A percentile compares a stretch with the other conserved stretches of the same genome.
Conservation (phyloP, 73 alveolate genomes). For the Paramecium biaurelia region DNA sequence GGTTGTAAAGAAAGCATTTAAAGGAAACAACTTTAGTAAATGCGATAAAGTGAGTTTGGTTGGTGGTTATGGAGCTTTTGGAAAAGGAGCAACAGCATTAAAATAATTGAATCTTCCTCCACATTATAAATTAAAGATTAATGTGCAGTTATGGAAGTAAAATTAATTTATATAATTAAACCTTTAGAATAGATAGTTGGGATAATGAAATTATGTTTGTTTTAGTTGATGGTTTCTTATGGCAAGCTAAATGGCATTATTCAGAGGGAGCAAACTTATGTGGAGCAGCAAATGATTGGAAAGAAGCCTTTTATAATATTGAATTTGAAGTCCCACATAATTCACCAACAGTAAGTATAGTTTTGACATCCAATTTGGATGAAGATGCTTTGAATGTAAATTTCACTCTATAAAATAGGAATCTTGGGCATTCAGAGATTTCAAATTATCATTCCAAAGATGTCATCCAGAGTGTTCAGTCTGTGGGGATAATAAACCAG, state of each 20-base stretch:
- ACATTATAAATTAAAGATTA: conserved; percentile 34
- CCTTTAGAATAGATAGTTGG: conserved; percentile 40
- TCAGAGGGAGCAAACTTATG: conserved; percentile 32
- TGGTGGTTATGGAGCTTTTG: conserved; percentile 49
- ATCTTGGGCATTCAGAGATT: conserved; percentile 55
- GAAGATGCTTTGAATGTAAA: conserved; percentile 37
- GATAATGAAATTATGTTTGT: conserved; percentile 37
- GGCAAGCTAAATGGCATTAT: conserved; percentile 52
- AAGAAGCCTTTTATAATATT: conserved; percentile 25
- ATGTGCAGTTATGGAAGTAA: conserved; percentile 53
- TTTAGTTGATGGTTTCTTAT: conserved; percentile 31
- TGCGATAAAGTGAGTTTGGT: conserved; percentile 8
- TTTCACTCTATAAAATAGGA: not conserved
- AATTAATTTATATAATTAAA: not conserved
- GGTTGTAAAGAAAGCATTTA: conserved; percentile 25
- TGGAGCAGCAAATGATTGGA: conserved; percentile 37
- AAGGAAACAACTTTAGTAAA: not conserved
- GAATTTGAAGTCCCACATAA: conserved; percentile 50
- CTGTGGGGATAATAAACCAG: not conserved
- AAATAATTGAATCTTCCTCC: conserved; percentile 44
- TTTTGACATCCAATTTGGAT: conserved; percentile 37
- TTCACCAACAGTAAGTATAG: conserved; percentile 29
- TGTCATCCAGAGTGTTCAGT: conserved; percentile 16
- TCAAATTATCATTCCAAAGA: not conserved
- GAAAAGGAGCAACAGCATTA: conserved; percentile 42